Percentiles rank a stretch among this genome's conserved stretches.
phyloP scores from a whole-genome alignment of 805 yeast genomes.

The Danielia oregonensis region DNA sequence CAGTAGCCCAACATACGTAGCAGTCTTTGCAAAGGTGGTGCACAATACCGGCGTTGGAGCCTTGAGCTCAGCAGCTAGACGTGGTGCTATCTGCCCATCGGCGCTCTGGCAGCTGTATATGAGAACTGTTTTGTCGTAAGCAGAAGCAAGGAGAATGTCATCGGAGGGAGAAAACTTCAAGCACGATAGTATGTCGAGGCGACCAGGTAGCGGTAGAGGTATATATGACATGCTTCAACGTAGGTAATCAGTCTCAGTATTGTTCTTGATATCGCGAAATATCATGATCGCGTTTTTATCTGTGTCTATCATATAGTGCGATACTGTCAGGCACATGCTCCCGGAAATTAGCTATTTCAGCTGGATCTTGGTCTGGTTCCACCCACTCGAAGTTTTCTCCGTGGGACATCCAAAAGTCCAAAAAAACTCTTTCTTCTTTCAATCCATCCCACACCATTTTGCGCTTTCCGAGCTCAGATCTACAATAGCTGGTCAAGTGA shows the following conservation, averaged over 20 bases:
- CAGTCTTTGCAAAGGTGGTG: slow-evolving; percentile 23
- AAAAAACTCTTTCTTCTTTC: slow-evolving; percentile 31
- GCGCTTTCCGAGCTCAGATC: slow-evolving; percentile 9
- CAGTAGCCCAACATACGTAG: slow-evolving; percentile 46
- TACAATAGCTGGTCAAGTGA: slow-evolving; percentile 5
- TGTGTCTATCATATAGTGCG: neutral
- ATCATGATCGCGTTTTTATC: too few relatives aligned
- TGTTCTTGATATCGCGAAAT: too few relatives aligned
- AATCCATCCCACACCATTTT: slow-evolving; percentile 20
- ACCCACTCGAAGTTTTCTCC: slow-evolving; percentile 88
- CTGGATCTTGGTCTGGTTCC: slow-evolving; percentile 89
- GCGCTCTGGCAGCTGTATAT: slow-evolving; percentile 8
- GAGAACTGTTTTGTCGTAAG: slow-evolving; percentile 8
- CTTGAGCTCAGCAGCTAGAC: slow-evolving; percentile 4
- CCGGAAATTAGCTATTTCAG: slow-evolving; percentile 30
- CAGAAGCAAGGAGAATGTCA: slow-evolving; percentile 10
- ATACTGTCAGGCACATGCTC: too few relatives aligned
- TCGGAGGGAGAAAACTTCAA: slow-evolving; percentile 8
- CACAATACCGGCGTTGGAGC: slow-evolving; percentile 22
- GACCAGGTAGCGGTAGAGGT: slow-evolving; percentile 9
- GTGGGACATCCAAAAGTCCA: slow-evolving; percentile 35
- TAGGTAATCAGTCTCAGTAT: neutral
- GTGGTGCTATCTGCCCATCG: neutral
- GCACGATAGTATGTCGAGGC: slow-evolving; percentile 6
- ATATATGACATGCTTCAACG: slow-evolving; percentile 6